Percentiles rank a stretch among this genome's conserved stretches.
These are phyloP conservation scores for Aphanomyces stellatus DNA, from an alignment of 352 stramenopile genomes.

Conservation along the genomic window DNA sequence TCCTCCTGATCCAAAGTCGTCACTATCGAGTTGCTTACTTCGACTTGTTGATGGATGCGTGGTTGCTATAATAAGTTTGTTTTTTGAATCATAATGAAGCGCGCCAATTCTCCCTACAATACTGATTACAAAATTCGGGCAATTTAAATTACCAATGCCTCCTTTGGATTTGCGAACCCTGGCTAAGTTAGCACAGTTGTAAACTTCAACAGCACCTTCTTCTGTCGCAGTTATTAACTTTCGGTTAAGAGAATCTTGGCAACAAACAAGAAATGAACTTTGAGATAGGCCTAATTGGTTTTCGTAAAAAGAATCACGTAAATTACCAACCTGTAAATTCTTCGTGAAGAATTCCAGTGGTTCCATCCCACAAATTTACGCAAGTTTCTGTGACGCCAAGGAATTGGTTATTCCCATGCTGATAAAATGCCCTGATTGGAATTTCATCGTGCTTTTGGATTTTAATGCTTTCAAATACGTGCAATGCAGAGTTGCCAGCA, in stretches of 20 bases:
- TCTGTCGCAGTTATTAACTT: constrained; percentile 57
- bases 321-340: constrained; percentile 36
- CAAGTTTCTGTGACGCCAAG: constrained; percentile 45
- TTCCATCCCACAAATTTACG: constrained; percentile 66
- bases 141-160: neutral
- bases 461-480: constrained; percentile 43
- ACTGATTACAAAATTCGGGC: neutral
- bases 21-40: constrained; percentile 22
- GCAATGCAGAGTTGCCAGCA: constrained; percentile 41
- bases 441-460: constrained; percentile 66
- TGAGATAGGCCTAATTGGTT: constrained; percentile 1
- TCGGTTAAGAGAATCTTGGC: constrained; percentile 44
- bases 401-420: constrained; percentile 61
- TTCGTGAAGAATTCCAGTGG: constrained; percentile 39
- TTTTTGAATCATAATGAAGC: constrained; percentile 64
- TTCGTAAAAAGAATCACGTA: neutral
- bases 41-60: constrained; percentile 3
- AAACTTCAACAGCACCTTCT: constrained; percentile 46
- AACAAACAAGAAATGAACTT: constrained; percentile 39
- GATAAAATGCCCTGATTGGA: constrained; percentile 57
- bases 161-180: constrained; percentile 49
- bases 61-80: constrained; percentile 51
- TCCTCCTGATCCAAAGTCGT: constrained; percentile 24
- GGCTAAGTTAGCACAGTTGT: constrained; percentile 69
- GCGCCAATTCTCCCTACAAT: constrained; percentile 43